Evolutionary conservation across 176 grass and related monocot species (phyloP).

Genomic region (Cenchrus fungigraminus): DNA sequence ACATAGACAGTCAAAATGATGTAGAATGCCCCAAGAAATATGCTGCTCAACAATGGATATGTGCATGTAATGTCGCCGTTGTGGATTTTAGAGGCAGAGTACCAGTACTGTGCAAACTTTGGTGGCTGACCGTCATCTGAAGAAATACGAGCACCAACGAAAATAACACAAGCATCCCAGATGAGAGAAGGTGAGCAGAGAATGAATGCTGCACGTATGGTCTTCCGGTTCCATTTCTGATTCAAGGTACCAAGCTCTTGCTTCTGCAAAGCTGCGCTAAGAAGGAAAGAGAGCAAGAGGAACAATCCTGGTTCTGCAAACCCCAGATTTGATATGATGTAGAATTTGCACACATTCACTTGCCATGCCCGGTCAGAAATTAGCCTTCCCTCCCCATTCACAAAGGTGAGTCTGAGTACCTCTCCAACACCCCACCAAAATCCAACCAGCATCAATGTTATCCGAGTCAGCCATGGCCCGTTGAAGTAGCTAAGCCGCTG

Average conservation of each 20-base stretch:
- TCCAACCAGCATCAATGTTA: slow-evolving; percentile 65
- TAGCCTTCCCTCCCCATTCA: slow-evolving; percentile 58
- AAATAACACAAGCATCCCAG: slow-evolving; percentile 66
- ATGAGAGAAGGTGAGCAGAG: slow-evolving; percentile 69
- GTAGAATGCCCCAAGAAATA: slow-evolving; percentile 85
- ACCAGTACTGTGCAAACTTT: slow-evolving; percentile 59
- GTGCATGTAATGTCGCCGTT: slow-evolving; percentile 59
- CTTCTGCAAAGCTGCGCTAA: slow-evolving; percentile 82
- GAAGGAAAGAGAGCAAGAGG: slow-evolving; percentile 81
- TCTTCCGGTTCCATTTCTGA: slow-evolving; percentile 74
- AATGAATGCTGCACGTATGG: slow-evolving; percentile 57
- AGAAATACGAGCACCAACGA: slow-evolving; percentile 42
- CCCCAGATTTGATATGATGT: slow-evolving; percentile 84
- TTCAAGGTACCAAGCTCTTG: slow-evolving; percentile 74
- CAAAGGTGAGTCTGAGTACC: slow-evolving; percentile 65
- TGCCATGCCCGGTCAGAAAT: slow-evolving; percentile 61
- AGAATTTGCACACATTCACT: slow-evolving; percentile 73
- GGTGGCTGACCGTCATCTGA: slow-evolving; percentile 26
- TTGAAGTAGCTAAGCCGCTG: slow-evolving; percentile 85
- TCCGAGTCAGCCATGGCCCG: slow-evolving; percentile 72
- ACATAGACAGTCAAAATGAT: slow-evolving; percentile 72
- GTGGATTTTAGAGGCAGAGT: slow-evolving; percentile 43
- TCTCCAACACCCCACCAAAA: slow-evolving; percentile 88
- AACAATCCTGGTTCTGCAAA: slow-evolving; percentile 95
- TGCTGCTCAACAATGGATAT: slow-evolving; percentile 82